Percentiles rank a stretch among this genome's conserved stretches.
Evolutionary conservation across 176 grass and related monocot species (phyloP).

Genomic region (Cymbopogon citratus): DNA sequence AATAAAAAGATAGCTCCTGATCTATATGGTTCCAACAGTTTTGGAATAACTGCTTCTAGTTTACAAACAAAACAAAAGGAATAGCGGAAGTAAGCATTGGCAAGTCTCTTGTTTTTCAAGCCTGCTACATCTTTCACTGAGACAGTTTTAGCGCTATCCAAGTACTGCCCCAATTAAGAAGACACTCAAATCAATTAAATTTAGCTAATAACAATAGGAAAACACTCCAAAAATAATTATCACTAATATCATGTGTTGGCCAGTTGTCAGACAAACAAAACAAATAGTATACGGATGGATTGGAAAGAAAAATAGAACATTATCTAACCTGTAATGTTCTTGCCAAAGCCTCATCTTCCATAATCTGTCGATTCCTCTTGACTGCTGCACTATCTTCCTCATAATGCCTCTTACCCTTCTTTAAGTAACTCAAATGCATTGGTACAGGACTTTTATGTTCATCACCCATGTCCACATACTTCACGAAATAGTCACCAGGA

Average conservation of each 20-base stretch:
- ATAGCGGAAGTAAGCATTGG: background rate
- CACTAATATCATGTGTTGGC: background rate
- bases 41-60: background rate
- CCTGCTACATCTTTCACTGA: background rate
- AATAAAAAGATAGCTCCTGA: background rate
- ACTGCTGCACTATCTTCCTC: constrained; percentile 29
- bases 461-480: constrained; percentile 35
- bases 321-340: constrained; percentile 52
- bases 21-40: background rate
- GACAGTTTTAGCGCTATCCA: background rate
- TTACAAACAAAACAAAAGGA: background rate
- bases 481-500: constrained; percentile 67
- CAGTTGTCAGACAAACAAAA: background rate
- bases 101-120: background rate
- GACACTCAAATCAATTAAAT: background rate
- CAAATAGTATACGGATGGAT: background rate
- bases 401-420: constrained; percentile 62
- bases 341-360: constrained; percentile 63
- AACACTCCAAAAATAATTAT: background rate
- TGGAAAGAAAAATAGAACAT: background rate
- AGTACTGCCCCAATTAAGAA: background rate
- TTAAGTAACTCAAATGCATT: constrained; percentile 23
- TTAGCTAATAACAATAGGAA: background rate
- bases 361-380: constrained; percentile 64
- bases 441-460: constrained; percentile 18